Evolutionary conservation across 1,284 basidiomycete genomes (phyloP), one percentile per base, ranked within the genome.

Genomic region (Exobasidium rhododendri): DNA sequence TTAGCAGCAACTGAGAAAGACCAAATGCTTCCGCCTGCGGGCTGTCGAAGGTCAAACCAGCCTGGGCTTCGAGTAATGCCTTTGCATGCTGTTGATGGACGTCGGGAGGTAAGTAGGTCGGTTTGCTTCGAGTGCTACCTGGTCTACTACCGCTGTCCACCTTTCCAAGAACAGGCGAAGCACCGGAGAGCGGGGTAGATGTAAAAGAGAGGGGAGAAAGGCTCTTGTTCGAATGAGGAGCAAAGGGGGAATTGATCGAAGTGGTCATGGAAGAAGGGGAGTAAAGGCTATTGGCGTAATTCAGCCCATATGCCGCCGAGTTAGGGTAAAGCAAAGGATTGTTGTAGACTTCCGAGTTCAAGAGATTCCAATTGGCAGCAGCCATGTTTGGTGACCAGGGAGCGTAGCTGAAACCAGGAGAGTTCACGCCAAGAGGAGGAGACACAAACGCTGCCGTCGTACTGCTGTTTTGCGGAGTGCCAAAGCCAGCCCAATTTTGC

Each of bases 81-180:
- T 31, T 26, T n/a, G 52, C 52, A 44, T 55, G 52, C 17, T 55
- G 52, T 44, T 30, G 30, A 22, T 26, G 24, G 5, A 55, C n/a
- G 22, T 55, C 52, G 32, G 52, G 52, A 26, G 52, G 52, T 29
- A 55, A 32, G 52, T 40, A 55, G 7, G 47, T 50, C 14, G 47
- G 47, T 20, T 24, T 50, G 17, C 17, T 40, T 40, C 35, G 35
- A 50, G 20, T 20, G 20, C 47, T 50, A 10, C 47, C 47, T 7
- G 47, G 47, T 50, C 47, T 31, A 24, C 35, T 40, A 40, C 35
- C 35, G 35, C 35, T 40, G 35, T 40, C 35, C 17, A 7, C 35
- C 17, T 40, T 40, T 40, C 35, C 35, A 7, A 40, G 17, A 7
- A 40, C 17, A 10, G 35, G 35, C 35, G 35, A 40, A 10, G 35